phyloP scores from a whole-genome alignment of 179 eudicot genomes.

The Heliamphora pulchella region DNA sequence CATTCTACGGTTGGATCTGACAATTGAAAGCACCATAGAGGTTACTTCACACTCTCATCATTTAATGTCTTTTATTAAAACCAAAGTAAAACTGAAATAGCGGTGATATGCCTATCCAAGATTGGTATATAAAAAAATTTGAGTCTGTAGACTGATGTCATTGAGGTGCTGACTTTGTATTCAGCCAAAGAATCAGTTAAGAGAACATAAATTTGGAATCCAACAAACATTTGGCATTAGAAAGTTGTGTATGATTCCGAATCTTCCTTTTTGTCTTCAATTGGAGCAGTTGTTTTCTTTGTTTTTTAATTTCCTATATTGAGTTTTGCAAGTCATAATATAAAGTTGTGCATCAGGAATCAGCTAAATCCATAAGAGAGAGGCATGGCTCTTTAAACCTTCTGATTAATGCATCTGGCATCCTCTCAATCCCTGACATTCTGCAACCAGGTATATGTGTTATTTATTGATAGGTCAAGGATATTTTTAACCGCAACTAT shows the following conservation, averaged over 20 bases:
- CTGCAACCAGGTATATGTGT: conserved; percentile 72
- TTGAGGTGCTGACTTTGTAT: background rate
- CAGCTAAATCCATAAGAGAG: conserved; percentile 50
- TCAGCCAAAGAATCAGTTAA: background rate
- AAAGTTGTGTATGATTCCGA: background rate
- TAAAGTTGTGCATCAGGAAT: conserved; percentile 36
- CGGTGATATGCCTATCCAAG: background rate
- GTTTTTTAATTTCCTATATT: background rate
- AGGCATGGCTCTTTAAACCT: conserved; percentile 73
- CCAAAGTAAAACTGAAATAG: background rate
- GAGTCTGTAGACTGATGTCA: background rate
- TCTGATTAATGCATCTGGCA: conserved; percentile 78
- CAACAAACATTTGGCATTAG: background rate
- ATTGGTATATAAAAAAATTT: background rate
- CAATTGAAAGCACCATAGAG: conserved; percentile 71
- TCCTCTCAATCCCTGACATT: conserved; percentile 71
- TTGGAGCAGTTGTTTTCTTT: background rate
- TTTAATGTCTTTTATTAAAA: background rate
- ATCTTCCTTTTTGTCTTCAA: background rate
- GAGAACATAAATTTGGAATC: background rate
- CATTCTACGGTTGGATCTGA: conserved; percentile 63
- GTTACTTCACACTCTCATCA: conserved; percentile 28
- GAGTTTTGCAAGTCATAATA: background rate
- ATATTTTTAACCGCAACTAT: background rate
- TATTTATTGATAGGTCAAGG: background rate